Base-by-base conservation (phyloP, 306 rosid species). In the Abrus pulchellus region DNA sequence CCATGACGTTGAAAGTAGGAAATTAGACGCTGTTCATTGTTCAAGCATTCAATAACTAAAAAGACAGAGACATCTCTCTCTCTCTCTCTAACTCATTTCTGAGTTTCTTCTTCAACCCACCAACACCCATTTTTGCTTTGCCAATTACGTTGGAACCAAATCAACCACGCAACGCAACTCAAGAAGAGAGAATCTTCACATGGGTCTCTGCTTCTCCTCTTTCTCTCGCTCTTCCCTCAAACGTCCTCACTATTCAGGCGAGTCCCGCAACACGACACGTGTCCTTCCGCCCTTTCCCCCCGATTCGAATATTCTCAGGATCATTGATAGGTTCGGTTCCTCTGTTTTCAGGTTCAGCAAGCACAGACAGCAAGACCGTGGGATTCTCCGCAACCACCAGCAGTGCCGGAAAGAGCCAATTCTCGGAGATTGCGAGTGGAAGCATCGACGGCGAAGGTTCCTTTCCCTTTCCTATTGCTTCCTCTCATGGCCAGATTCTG, bases 151-250 rank as follows among this genome's bases (percentile, higher is more conserved):
- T 63, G 43, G 64, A 20, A 20, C 28, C 36, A 5, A 28, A 38
- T 12, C 50, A 54, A 43, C 66, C 32, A 32, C 29, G 2, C 30
- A 3, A 47, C 12, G 28, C 30, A 3, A 47, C 12, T 27, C 36
- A 65, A 28, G 36, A 28, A 36, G 33, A 30, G 10, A 43, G 60
- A 43, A 5, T 34, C n/a, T 63, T 30, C 73, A 44, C 7, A 92
- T 92, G 94, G 97, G 94, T 82, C 85, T 82, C 72, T 90, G 97
- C 84, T 84, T 73, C 53, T 77, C 88, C 80, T 85, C 83, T 83
- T 80, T 63, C 52, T 67, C 60, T 28, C 2, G 7, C 47, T 68
- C 33, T 57, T 36, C 71, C 68, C 29, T 73, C 80, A 81, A 49
- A 44, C 36, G 2, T 36, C 63, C 89, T 29, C 77, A 84, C 0